These are phyloP conservation scores for Stereum hirsutum DNA, from an alignment of 1,284 basidiomycete genomes.

Conservation along the genomic window DNA sequence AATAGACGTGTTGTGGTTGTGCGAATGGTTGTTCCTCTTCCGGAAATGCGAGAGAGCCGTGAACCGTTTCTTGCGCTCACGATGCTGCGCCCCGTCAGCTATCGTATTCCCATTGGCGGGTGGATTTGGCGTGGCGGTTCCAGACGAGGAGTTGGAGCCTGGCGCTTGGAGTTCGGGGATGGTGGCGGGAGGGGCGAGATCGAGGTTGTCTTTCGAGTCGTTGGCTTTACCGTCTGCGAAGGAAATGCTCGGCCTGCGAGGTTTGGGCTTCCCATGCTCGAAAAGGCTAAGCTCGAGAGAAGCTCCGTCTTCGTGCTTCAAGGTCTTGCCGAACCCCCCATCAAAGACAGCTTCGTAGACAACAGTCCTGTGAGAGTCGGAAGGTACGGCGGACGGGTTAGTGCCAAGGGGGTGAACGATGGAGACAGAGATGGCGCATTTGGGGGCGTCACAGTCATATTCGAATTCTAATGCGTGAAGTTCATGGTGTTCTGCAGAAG, in stretches of 20 bases:
- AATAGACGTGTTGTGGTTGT: conserved; percentile 37
- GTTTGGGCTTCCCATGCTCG: conserved; percentile 30
- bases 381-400: conserved; percentile 30
- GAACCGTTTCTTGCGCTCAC: conserved; percentile 41
- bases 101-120: too few species aligned
- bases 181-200: conserved; percentile 5
- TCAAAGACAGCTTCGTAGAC: conserved; percentile 69
- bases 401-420: conserved; percentile 57
- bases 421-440: conserved; percentile 68
- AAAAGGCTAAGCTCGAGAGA: conserved; percentile 63
- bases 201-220: not conserved
- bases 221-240: not conserved
- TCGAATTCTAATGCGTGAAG: conserved; percentile 79
- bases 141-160: conserved; percentile 11
- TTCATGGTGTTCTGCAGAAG: conserved; percentile 35
- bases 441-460: conserved; percentile 82
- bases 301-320: conserved; percentile 69
- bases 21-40: conserved; percentile 36
- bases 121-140: conserved; percentile 6
- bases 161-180: conserved; percentile 11
- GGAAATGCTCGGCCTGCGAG: too few species aligned
- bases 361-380: conserved; percentile 38
- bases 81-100: conserved; percentile 3
- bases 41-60: conserved; percentile 58
- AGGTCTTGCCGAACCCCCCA: conserved; percentile 71